phyloP scores from a whole-genome alignment of 148 eudicot species.

The Camellia granthamiana region DNA sequence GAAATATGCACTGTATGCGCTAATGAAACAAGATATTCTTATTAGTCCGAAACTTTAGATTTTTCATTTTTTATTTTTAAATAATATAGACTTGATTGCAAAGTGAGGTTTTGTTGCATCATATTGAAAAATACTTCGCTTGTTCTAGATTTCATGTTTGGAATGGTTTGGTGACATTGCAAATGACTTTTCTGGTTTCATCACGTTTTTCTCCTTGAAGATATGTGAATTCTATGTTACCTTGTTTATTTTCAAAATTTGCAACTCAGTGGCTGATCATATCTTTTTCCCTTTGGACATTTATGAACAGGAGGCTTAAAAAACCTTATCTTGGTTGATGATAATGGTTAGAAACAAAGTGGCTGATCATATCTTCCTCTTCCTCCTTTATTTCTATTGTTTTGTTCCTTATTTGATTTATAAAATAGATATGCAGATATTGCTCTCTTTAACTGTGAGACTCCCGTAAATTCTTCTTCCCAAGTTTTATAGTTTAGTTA shows the following conservation, averaged over 20 bases:
- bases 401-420: background rate
- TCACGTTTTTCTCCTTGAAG: background rate
- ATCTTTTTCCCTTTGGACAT: background rate
- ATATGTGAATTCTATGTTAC: background rate
- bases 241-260: background rate
- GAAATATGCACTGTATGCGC: background rate
- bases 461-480: too few species aligned
- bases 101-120: background rate
- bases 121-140: background rate
- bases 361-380: background rate
- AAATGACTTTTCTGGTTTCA: background rate
- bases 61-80: too few species aligned
- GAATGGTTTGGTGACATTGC: background rate
- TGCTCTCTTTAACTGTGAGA: too few species aligned
- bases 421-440: too few species aligned
- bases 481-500: too few species aligned
- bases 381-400: background rate
- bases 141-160: background rate
- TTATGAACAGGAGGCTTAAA: slow-evolving; percentile 12
- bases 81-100: too few species aligned
- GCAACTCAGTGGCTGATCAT: background rate
- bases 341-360: background rate
- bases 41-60: too few species aligned
- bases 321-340: background rate
- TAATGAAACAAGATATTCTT: background rate